phyloP scores from a whole-genome alignment of 768 basidiomycete species.

The Russula sp. region DNA sequence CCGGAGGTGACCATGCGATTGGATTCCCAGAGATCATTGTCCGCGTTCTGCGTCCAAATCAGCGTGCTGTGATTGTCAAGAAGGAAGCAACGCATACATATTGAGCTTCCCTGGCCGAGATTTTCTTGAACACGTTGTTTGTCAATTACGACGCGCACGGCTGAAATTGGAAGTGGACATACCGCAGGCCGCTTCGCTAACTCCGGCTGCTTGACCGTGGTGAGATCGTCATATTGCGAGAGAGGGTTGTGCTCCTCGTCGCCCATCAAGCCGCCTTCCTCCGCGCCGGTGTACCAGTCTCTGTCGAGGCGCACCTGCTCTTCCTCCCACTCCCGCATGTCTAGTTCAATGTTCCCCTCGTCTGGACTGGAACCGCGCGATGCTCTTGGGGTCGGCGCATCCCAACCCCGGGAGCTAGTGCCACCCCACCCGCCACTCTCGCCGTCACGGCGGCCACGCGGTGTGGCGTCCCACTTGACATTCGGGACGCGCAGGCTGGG shows the following conservation, averaged over 20 bases:
- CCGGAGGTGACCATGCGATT: slow-evolving; percentile 97
- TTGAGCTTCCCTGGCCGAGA: slow-evolving; percentile 94
- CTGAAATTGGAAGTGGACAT: slow-evolving; percentile 27
- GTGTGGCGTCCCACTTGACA: slow-evolving; percentile 92
- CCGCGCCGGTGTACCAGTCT: slow-evolving; percentile 94
- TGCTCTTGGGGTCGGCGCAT: slow-evolving; percentile 75
- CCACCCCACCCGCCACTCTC: slow-evolving; percentile 60
- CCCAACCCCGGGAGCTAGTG: slow-evolving; percentile 55
- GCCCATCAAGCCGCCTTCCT: slow-evolving; percentile 78
- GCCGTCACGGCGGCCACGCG: slow-evolving; percentile 49
- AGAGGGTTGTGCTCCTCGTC: slow-evolving; percentile 93
- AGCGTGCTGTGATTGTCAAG: not conserved
- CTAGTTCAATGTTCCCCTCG: slow-evolving; percentile 55
- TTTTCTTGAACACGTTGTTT: slow-evolving; percentile 45
- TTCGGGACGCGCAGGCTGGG: slow-evolving; percentile 89
- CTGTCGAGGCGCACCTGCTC: slow-evolving; percentile 88
- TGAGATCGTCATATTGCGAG: slow-evolving; percentile 87
- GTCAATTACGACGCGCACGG: slow-evolving; percentile 22
- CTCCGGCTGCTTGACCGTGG: slow-evolving; percentile 60
- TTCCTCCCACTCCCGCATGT: slow-evolving; percentile 93
- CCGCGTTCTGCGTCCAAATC: slow-evolving; percentile 65
- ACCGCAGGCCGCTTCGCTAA: slow-evolving; percentile 72
- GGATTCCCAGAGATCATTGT: slow-evolving; percentile 98
- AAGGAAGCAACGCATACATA: slow-evolving; percentile 53
- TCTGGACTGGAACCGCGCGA: slow-evolving; percentile 65